phyloP scores from a whole-genome alignment of 129 eudicot species.

The Smallanthus sonchifolius region DNA sequence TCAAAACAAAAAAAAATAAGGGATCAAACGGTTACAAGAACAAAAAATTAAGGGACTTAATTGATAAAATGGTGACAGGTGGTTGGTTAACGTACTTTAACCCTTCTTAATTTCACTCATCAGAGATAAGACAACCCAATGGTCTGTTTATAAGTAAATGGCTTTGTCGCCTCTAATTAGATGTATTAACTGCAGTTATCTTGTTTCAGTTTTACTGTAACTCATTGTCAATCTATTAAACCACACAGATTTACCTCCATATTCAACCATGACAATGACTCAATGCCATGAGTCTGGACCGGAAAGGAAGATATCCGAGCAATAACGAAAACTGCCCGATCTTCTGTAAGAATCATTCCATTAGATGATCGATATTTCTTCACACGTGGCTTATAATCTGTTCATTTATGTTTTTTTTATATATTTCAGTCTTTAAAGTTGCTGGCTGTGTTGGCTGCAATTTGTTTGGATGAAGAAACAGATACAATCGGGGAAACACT shows the following conservation, averaged over 20 bases:
- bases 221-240: neutral
- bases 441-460: constrained; percentile 76
- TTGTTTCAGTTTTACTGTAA: neutral
- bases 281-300: constrained; percentile 98
- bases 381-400: neutral
- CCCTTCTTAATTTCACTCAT: neutral
- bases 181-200: neutral
- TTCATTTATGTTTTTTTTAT: neutral
- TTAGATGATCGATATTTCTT: neutral
- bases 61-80: neutral
- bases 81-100: neutral
- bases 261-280: constrained; percentile 85
- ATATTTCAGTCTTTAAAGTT: constrained; percentile 68
- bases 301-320: constrained; percentile 96
- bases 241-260: constrained; percentile 67
- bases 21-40: neutral
- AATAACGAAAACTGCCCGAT: constrained; percentile 87
- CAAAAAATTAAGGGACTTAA: neutral
- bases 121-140: neutral
- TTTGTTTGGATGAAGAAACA: constrained; percentile 66
- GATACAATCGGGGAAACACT: constrained; percentile 77
- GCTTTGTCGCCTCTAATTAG: neutral
- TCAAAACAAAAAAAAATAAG: neutral
- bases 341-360: constrained; percentile 62
- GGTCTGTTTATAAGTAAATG: neutral